A percentile compares a stretch with the other conserved stretches of the same genome.
These are phyloP conservation scores for Ambrosiella xylebori DNA, from an alignment of 2,329 filamentous ascomycete species.

Conservation along the genomic window DNA sequence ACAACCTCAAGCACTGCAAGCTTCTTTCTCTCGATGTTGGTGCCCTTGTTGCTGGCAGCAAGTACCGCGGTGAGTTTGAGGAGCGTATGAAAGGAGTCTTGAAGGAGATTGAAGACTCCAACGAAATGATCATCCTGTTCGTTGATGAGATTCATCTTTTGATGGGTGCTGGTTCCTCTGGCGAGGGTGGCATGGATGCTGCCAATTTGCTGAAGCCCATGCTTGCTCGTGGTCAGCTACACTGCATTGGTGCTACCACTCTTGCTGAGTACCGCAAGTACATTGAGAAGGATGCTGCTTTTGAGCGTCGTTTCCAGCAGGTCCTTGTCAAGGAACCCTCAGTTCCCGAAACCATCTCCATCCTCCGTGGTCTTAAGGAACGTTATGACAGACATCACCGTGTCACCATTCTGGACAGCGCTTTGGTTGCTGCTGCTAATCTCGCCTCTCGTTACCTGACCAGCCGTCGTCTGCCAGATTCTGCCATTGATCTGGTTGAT, in stretches of 20 bases:
- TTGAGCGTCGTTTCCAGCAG: constrained; percentile 97
- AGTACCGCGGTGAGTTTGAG: constrained; percentile 96
- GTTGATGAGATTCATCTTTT: constrained; percentile 97
- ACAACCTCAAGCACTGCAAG: constrained; percentile 85
- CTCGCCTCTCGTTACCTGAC: constrained; percentile 90
- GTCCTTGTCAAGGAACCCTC: constrained; percentile 90
- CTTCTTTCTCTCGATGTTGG: constrained; percentile 91
- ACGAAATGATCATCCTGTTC: constrained; percentile 94
- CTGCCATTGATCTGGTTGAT: constrained; percentile 89
- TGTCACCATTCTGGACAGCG: constrained; percentile 88
- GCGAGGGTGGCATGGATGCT: constrained; percentile 96
- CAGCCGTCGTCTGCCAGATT: constrained; percentile 77
- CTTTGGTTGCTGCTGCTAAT: constrained; percentile 79
- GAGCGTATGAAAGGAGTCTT: constrained; percentile 98
- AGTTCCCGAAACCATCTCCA: constrained; percentile 82
- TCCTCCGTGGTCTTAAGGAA: constrained; percentile 94
- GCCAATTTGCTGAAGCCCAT: constrained; percentile 96
- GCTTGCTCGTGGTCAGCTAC: constrained; percentile 87
- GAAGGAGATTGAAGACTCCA: constrained; percentile 88
- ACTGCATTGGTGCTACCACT: constrained; percentile 96
- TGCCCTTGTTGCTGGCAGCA: constrained; percentile 87
- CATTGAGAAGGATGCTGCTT: constrained; percentile 95
- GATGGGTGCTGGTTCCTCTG: constrained; percentile 89
- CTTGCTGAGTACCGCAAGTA: constrained; percentile 94
- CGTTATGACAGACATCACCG: constrained; percentile 97